Evolutionary conservation across 768 basidiomycete species (phyloP), one percentile per base, ranked within the genome.

Genomic region (Ephemerocybe angulata): DNA sequence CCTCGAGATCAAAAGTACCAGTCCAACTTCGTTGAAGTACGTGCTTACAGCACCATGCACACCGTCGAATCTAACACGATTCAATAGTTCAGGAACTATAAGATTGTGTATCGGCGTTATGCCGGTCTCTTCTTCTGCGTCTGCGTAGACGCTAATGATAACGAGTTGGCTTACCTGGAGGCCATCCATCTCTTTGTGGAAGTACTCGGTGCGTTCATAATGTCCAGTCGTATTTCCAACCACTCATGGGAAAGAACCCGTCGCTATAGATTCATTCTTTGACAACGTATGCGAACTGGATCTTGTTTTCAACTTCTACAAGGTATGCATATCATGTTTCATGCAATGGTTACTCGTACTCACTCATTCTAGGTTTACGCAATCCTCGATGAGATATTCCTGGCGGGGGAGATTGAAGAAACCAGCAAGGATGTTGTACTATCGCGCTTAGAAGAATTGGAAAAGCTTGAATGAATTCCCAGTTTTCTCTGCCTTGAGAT

Each of bases 121-220:
- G 95, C 96, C 46, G 96, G 96, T 6, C 83, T 99, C 22, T 99
- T 97, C 81, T 99, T 99, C 72, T 97, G 93, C 64, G 79, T 96
- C 27, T 98, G 97, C 60, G 93, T 98, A 11, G 97, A 98, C 62
- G 92, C 93, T 22, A 97, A 98, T 64, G 97, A 99, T 73, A 98
- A 98, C 62, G 97, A 99, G 65, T 79, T 98, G 57, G 93, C 95
- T 1, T 98, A 97, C 70, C 79, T 98, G 30, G 97, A 99, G 68
- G 94, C 93, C 3, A 98, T 98, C 53, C 96, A 99, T 68, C 83
- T 99, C 4, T 98, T 99, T 66, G 97, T 99, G 24, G 97, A 99
- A 68, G 87, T 99, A 22, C 80, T 99, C 19, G 96, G 96, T 96
- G 53, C 48, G 88, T 67, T 33, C 28, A 28, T 50, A 25, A 13